phyloP scores from a whole-genome alignment of 371 early-diverging fungal genomes.

The Lichtheimia corymbifera region DNA sequence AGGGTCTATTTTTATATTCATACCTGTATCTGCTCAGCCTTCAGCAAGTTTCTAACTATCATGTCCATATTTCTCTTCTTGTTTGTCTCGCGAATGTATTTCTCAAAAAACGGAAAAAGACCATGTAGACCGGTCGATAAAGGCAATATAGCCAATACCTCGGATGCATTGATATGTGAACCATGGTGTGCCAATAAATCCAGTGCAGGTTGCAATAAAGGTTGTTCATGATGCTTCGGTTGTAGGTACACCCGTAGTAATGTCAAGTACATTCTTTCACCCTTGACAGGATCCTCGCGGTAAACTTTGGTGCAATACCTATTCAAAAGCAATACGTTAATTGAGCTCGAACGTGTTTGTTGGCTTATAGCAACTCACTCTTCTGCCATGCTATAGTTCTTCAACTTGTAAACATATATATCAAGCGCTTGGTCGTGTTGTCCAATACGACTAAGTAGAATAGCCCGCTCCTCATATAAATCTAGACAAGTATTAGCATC shows the following conservation, averaged over 20 bases:
- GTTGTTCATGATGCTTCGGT: constrained; percentile 53
- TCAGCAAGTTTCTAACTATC: constrained; percentile 69
- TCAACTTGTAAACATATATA: constrained; percentile 79
- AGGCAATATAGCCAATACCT: constrained; percentile 60
- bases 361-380: constrained; percentile 43
- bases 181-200: constrained; percentile 70
- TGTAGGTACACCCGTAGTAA: constrained; percentile 64
- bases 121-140: constrained; percentile 51
- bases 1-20: not conserved
- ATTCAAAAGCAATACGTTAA: not conserved
- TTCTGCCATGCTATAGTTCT: constrained; percentile 76
- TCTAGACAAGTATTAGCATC: constrained; percentile 26
- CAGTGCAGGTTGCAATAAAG: constrained; percentile 64
- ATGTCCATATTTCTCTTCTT: constrained; percentile 63
- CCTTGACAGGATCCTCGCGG: constrained; percentile 47
- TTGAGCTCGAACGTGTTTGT: no score
- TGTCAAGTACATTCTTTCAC: constrained; percentile 67
- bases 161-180: constrained; percentile 65
- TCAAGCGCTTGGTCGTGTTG: constrained; percentile 86
- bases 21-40: constrained; percentile 74
- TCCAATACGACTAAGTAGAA: constrained; percentile 80
- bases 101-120: constrained; percentile 68
- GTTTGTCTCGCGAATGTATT: constrained; percentile 69
- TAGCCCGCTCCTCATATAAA: constrained; percentile 82
- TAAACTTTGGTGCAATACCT: constrained; percentile 78